Evolutionary conservation across 768 basidiomycete species (phyloP).

Genomic region (Suillus luteus): DNA sequence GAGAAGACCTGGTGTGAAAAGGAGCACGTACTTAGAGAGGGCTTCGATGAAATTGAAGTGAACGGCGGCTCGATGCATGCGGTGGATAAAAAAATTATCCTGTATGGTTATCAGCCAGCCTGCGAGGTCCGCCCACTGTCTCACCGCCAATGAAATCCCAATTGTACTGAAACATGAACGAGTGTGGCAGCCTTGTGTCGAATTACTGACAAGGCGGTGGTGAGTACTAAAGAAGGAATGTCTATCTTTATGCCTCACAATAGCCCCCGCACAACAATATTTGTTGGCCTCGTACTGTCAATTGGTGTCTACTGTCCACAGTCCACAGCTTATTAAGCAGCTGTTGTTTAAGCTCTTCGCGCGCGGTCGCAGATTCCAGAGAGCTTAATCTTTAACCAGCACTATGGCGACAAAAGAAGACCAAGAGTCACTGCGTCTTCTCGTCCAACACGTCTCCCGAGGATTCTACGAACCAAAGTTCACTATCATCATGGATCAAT

Average conservation of each 20-base stretch:
- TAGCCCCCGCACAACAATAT: too few species aligned
- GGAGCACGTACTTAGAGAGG: neutral
- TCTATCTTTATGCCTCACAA: too few species aligned
- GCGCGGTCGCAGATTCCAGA: neutral
- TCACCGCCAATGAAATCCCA: neutral
- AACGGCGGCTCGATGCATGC: neutral
- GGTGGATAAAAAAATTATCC: neutral
- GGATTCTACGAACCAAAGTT: slow-evolving; percentile 94
- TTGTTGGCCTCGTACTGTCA: too few species aligned
- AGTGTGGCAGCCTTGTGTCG: neutral
- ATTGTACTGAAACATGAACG: neutral
- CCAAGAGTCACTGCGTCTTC: slow-evolving; percentile 76
- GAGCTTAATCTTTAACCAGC: neutral
- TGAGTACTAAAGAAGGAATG: neutral
- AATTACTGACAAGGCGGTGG: neutral
- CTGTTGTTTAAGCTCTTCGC: neutral
- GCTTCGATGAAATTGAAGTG: neutral
- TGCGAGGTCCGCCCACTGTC: neutral
- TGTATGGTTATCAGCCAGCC: neutral
- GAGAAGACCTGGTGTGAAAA: neutral
- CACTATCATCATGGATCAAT: slow-evolving; percentile 91
- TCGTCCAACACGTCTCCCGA: slow-evolving; percentile 91
- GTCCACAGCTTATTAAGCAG: neutral
- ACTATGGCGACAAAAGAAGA: slow-evolving; percentile 74
- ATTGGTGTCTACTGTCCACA: neutral